These are phyloP conservation scores for Botrytis hyacinthi DNA, from an alignment of 2,329 filamentous ascomycete species.

Conservation along the genomic window DNA sequence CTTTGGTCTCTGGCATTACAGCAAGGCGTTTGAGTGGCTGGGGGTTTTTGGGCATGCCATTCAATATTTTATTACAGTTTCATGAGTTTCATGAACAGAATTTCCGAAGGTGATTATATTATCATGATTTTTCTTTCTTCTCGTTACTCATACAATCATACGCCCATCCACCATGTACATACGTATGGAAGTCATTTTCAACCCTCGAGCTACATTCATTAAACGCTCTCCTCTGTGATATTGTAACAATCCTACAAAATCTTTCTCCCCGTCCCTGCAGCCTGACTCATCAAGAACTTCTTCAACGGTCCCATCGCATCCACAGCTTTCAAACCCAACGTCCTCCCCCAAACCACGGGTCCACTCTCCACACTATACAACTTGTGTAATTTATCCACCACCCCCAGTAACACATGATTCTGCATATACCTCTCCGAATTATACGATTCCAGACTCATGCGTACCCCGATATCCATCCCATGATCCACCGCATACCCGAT, in stretches of 20 bases:
- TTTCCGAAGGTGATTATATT: background rate
- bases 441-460: conserved; percentile 78
- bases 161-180: background rate
- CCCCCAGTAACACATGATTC: conserved; percentile 76
- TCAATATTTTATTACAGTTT: background rate
- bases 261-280: conserved; percentile 54
- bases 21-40: conserved; percentile 15
- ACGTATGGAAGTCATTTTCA: background rate
- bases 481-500: conserved; percentile 76
- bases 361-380: conserved; percentile 79
- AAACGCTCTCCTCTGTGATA: background rate
- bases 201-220: background rate
- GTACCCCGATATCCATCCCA: conserved; percentile 82
- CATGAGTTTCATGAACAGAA: background rate
- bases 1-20: conserved; percentile 6
- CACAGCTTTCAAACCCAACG: conserved; percentile 72
- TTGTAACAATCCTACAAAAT: conserved; percentile 37
- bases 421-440: conserved; percentile 75
- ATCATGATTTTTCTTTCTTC: background rate
- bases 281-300: conserved; percentile 78
- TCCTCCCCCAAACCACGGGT: conserved; percentile 76
- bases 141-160: conserved; percentile 5
- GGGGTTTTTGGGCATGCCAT: background rate
- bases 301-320: conserved; percentile 75
- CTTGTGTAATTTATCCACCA: conserved; percentile 88